Evolutionary conservation across 192 early-diverging fungal species (phyloP).

Genomic region (Podila horticola): DNA sequence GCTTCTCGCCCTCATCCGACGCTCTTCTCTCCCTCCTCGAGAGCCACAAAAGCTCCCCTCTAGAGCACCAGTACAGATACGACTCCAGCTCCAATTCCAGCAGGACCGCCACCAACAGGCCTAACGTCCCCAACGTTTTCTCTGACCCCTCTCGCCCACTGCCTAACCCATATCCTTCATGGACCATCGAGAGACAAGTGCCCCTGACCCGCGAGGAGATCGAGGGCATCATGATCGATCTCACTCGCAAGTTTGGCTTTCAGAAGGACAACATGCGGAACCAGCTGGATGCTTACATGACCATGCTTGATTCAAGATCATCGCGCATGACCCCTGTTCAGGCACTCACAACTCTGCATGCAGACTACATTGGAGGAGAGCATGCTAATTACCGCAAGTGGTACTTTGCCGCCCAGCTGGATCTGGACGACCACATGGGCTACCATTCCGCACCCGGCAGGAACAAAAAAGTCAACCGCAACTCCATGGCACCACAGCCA

Average conservation of each 20-base stretch:
- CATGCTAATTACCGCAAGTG: constrained; percentile 80
- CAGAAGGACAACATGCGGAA: constrained; percentile 78
- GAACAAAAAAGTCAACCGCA: constrained; percentile 4
- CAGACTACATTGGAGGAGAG: constrained; percentile 80
- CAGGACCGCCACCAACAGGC: neutral
- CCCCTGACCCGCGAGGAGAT: constrained; percentile 71
- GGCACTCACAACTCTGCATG: constrained; percentile 75
- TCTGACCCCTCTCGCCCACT: neutral
- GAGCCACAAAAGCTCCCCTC: constrained; percentile 42
- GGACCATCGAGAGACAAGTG: constrained; percentile 63
- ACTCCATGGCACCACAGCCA: constrained; percentile 6
- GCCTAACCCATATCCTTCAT: constrained; percentile 39
- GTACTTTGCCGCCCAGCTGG: constrained; percentile 77
- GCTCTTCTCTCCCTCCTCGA: constrained; percentile 68
- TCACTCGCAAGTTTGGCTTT: constrained; percentile 74
- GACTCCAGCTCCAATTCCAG: neutral
- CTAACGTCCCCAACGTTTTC: neutral
- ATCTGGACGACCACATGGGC: constrained; percentile 53
- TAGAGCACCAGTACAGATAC: constrained; percentile 1
- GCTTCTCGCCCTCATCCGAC: constrained; percentile 68
- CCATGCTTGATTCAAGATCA: constrained; percentile 77
- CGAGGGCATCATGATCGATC: constrained; percentile 67
- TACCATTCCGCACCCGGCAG: constrained; percentile 1
- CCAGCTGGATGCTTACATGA: constrained; percentile 75
- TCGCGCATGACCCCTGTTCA: constrained; percentile 73